Evolutionary conservation across 2,329 filamentous ascomycete genomes (phyloP).

Genomic region (Dothistroma septosporum): DNA sequence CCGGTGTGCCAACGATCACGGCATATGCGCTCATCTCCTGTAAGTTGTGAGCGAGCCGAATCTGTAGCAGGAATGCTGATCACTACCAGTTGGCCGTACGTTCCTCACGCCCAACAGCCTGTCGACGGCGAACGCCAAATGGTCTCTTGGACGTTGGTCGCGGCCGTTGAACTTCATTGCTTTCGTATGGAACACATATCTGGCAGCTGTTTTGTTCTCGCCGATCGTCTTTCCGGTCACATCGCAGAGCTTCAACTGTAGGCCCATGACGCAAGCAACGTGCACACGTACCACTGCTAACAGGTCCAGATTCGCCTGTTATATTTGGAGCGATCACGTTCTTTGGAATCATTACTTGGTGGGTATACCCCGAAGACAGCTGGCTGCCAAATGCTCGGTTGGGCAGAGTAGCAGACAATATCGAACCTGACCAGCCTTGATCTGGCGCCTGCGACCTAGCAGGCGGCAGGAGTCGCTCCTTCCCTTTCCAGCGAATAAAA

Average conservation of each 20-base stretch:
- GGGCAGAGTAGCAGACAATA: constrained; percentile 8
- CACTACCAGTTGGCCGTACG: constrained; percentile 31
- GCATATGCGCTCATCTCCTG: constrained; percentile 36
- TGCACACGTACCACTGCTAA: neutral
- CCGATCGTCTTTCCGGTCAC: constrained; percentile 37
- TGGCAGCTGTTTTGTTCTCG: constrained; percentile 38
- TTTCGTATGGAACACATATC: constrained; percentile 39
- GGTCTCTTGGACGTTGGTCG: constrained; percentile 37
- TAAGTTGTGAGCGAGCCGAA: constrained; percentile 6
- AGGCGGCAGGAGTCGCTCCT: neutral
- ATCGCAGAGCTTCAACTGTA: constrained; percentile 34
- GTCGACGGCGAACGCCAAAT: constrained; percentile 30
- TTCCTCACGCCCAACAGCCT: constrained; percentile 38
- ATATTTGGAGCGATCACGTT: constrained; percentile 40
- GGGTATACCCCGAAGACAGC: constrained; percentile 35
- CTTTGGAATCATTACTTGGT: constrained; percentile 36
- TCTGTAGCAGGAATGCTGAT: neutral
- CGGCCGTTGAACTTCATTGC: constrained; percentile 36
- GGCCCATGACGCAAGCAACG: constrained; percentile 2
- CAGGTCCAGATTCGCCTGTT: constrained; percentile 29
- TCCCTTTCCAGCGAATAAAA: neutral
- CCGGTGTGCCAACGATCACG: constrained; percentile 40
- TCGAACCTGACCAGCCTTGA: neutral
- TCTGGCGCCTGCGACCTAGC: neutral
- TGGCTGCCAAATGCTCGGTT: constrained; percentile 32